These are phyloP conservation scores for Ogataea parapolymorpha DNA, from an alignment of 805 yeast species.

Conservation along the genomic window DNA sequence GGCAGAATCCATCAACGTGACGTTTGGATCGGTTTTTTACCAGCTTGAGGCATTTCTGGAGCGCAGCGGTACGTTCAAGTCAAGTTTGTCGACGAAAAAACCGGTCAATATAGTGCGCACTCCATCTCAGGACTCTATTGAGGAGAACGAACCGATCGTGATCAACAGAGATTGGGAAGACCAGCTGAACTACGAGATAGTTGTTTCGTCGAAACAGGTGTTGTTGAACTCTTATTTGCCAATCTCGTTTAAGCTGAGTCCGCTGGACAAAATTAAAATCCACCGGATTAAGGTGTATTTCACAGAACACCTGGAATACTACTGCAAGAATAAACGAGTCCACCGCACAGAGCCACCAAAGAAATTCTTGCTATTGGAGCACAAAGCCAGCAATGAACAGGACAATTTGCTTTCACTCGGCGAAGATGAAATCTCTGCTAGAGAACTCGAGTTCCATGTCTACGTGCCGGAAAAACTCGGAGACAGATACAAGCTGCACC, in stretches of 20 bases:
- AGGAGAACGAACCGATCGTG: constrained; percentile 90
- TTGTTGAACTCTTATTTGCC: constrained; percentile 83
- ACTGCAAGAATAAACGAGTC: constrained; percentile 78
- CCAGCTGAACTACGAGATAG: constrained; percentile 82
- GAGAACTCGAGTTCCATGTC: constrained; percentile 84
- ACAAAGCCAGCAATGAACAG: constrained; percentile 54
- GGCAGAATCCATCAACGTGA: constrained; percentile 76
- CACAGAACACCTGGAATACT: constrained; percentile 89
- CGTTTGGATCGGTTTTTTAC: constrained; percentile 80
- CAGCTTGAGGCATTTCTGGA: constrained; percentile 64
- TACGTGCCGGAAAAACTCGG: constrained; percentile 70
- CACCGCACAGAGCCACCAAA: constrained; percentile 90
- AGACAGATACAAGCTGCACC: constrained; percentile 61
- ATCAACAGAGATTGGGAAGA: constrained; percentile 93
- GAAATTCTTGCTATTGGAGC: constrained; percentile 78
- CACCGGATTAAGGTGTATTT: constrained; percentile 84
- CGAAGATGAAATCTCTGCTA: constrained; percentile 56
- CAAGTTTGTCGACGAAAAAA: constrained; percentile 60
- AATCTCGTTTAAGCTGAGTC: constrained; percentile 76
- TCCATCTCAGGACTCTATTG: constrained; percentile 73
- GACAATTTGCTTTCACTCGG: constrained; percentile 46
- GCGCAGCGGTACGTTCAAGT: constrained; percentile 82
- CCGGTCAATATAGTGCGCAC: constrained; percentile 71
- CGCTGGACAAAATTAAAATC: constrained; percentile 80
- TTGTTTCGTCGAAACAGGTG: constrained; percentile 85